phyloP scores from a whole-genome alignment of 2,329 filamentous ascomycete species.

The Aspergillus melleus region DNA sequence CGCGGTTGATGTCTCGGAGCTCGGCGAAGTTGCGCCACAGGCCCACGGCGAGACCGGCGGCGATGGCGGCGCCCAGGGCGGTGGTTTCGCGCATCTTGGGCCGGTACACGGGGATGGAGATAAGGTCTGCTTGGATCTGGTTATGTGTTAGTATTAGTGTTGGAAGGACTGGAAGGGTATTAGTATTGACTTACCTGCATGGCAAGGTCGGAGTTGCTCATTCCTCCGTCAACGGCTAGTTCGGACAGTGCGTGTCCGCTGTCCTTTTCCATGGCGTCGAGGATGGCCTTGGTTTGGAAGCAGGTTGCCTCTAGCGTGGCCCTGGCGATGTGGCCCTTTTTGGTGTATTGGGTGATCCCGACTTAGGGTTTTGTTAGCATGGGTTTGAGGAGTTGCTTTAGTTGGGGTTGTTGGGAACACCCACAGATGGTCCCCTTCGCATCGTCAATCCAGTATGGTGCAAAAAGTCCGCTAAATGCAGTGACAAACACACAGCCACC shows the following conservation, averaged over 20 bases:
- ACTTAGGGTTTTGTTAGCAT: conserved; percentile 46
- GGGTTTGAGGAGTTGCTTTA: neutral
- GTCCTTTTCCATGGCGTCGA: conserved; percentile 91
- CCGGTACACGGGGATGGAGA: conserved; percentile 75
- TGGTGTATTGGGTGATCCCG: conserved; percentile 80
- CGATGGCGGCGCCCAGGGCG: conserved; percentile 80
- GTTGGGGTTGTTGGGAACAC: conserved; percentile 22
- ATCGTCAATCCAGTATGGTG: conserved; percentile 93
- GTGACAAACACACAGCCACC: conserved; percentile 86
- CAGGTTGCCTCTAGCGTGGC: conserved; percentile 89
- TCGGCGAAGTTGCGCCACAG: conserved; percentile 76
- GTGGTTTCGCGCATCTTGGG: conserved; percentile 87
- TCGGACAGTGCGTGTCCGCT: conserved; percentile 73
- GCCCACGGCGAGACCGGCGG: conserved; percentile 76
- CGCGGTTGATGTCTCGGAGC: conserved; percentile 69
- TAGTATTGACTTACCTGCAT: conserved; percentile 64
- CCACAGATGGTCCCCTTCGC: conserved; percentile 82
- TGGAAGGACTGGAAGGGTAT: neutral
- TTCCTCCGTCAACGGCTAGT: conserved; percentile 82
- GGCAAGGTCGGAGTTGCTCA: conserved; percentile 82
- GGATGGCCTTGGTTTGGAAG: conserved; percentile 87
- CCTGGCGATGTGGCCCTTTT: conserved; percentile 81
- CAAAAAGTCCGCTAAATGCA: conserved; percentile 86
- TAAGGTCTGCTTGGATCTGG: conserved; percentile 78
- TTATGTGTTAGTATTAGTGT: neutral